phyloP scores from a whole-genome alignment of 306 rosid species.

The Sophora flavescens region DNA sequence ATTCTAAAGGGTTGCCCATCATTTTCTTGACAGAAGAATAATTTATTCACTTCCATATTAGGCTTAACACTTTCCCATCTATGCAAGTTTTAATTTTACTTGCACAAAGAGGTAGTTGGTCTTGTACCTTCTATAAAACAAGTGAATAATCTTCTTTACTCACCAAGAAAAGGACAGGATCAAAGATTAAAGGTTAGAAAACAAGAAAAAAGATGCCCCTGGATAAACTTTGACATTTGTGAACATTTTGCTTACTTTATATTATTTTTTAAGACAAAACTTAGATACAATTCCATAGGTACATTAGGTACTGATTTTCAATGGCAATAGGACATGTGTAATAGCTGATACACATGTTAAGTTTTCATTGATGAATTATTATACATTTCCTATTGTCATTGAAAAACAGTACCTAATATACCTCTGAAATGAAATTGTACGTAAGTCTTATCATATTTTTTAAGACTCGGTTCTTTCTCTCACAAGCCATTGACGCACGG shows the following conservation, averaged over 20 bases:
- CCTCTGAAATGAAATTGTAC: too few relatives aligned
- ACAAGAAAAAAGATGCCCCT: conserved; percentile 8
- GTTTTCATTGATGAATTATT: too few relatives aligned
- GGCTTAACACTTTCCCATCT: conserved; percentile 40
- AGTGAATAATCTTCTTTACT: conserved; percentile 25
- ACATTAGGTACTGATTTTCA: too few relatives aligned
- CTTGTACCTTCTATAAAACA: conserved; percentile 21
- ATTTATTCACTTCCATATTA: conserved; percentile 38
- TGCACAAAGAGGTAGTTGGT: conserved; percentile 19
- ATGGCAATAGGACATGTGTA: too few relatives aligned
- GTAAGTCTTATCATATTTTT: too few relatives aligned
- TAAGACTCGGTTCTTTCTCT: conserved; percentile 15
- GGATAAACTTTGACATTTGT: conserved; percentile 41
- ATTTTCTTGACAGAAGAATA: conserved; percentile 48
- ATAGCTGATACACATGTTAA: too few relatives aligned
- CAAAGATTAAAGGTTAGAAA: conserved; percentile 22
- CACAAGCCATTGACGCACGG: conserved; percentile 16
- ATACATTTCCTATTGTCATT: too few relatives aligned
- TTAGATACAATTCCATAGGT: too few relatives aligned
- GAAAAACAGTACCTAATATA: too few relatives aligned
- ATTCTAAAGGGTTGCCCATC: conserved; percentile 44
- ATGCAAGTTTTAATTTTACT: conserved; percentile 43
- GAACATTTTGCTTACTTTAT: conserved; percentile 25
- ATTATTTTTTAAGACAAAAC: not conserved
- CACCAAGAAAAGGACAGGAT: conserved; percentile 43